phyloP scores from a whole-genome alignment of 1,284 basidiomycete species.

The Leccinum insolens region DNA sequence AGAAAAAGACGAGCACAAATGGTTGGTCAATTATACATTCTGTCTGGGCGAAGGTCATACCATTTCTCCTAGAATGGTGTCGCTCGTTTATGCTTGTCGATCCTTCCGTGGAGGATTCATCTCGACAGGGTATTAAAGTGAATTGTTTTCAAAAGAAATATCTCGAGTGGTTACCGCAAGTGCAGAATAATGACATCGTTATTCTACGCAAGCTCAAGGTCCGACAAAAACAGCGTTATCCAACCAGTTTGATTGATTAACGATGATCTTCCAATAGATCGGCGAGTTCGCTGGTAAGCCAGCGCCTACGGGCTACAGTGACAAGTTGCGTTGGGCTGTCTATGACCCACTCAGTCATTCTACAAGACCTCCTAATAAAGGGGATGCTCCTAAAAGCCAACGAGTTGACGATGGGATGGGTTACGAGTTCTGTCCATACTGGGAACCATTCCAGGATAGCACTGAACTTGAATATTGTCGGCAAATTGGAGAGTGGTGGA shows the following conservation, averaged over 20 bases:
- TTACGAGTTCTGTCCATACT: slow-evolving; percentile 37
- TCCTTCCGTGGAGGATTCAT: slow-evolving; percentile 41
- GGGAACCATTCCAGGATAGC: slow-evolving; percentile 28
- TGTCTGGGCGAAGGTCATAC: slow-evolving; percentile 1
- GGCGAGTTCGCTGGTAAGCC: slow-evolving; percentile 30
- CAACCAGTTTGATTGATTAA: slow-evolving; percentile 1
- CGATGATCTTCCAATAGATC: slow-evolving; percentile 31
- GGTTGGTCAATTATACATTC: slow-evolving; percentile 24
- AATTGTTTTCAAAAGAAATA: slow-evolving; percentile 55
- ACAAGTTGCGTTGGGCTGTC: slow-evolving; percentile 39
- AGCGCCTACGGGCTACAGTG: slow-evolving; percentile 44
- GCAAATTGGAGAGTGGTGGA: slow-evolving; percentile 59
- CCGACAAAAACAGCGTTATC: background rate
- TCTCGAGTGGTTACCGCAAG: slow-evolving; percentile 51
- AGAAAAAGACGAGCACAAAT: slow-evolving; percentile 25
- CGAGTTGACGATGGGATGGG: slow-evolving; percentile 28
- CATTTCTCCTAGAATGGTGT: slow-evolving; percentile 30
- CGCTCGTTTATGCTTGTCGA: slow-evolving; percentile 30
- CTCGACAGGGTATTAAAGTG: slow-evolving; percentile 31
- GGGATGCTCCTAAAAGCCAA: slow-evolving; percentile 30
- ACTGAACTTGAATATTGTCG: slow-evolving; percentile 40
- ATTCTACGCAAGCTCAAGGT: slow-evolving; percentile 37
- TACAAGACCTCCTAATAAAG: slow-evolving; percentile 25
- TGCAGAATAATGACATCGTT: slow-evolving; percentile 39
- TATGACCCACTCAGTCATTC: slow-evolving; percentile 28